These are phyloP conservation scores for Flammula alnicola DNA, from an alignment of 1,284 basidiomycete genomes.

Conservation along the genomic window DNA sequence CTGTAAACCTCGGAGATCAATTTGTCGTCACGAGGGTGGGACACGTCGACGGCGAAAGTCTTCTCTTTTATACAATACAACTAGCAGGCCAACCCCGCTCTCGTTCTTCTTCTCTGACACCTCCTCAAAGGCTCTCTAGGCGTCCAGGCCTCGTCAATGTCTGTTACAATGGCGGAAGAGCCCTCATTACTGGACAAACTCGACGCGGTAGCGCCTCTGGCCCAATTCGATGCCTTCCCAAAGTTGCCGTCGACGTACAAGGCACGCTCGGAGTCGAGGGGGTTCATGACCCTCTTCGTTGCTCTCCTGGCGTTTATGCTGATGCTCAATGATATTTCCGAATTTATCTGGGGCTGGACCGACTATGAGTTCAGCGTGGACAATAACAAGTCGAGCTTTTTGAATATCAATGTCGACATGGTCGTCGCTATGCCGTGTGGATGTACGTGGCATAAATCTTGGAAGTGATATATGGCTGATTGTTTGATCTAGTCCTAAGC, in stretches of 20 bases:
- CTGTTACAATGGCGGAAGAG: conserved; percentile 13
- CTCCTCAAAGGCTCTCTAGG: neutral
- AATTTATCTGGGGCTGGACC: conserved; percentile 92
- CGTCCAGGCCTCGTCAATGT: neutral
- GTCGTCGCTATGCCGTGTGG: conserved; percentile 91
- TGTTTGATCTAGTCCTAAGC: conserved; percentile 47
- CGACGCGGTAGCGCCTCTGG: conserved; percentile 58
- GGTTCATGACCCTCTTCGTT: conserved; percentile 86
- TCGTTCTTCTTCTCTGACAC: neutral
- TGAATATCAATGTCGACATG: conserved; percentile 90
- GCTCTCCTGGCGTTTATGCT: conserved; percentile 73
- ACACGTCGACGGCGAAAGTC: neutral
- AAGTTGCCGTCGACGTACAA: conserved; percentile 91
- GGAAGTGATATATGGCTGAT: conserved; percentile 5
- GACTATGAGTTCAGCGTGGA: conserved; percentile 88
- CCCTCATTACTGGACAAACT: conserved; percentile 45
- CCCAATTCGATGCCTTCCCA: conserved; percentile 83
- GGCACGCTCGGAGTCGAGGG: conserved; percentile 83
- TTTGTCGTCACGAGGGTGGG: neutral
- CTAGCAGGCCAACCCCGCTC: neutral
- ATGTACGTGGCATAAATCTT: conserved; percentile 59
- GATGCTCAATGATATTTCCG: conserved; percentile 85
- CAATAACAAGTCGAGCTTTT: conserved; percentile 56
- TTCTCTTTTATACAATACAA: neutral
- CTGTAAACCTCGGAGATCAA: neutral